phyloP scores from a whole-genome alignment of 2,329 filamentous ascomycete genomes.

The Cladophialophora yegresii region DNA sequence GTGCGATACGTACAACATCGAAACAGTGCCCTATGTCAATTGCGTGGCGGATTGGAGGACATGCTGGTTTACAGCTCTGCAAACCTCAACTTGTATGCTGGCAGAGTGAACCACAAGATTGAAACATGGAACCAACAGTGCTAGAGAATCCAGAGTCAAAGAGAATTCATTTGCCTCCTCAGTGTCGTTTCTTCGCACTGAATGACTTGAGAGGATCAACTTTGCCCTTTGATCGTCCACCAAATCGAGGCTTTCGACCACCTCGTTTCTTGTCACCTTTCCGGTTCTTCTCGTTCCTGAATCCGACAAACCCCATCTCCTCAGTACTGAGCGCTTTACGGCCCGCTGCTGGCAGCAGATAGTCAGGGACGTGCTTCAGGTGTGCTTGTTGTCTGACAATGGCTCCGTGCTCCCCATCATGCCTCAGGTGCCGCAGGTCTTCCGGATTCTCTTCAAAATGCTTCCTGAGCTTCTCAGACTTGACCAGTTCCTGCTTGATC shows the following conservation, averaged over 20 bases:
- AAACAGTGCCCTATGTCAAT: too few relatives aligned
- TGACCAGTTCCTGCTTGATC: conserved; percentile 83
- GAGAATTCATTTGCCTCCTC: conserved; percentile 4
- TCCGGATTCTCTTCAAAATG: conserved; percentile 97
- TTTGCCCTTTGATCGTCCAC: conserved; percentile 59
- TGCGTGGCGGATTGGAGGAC: too few relatives aligned
- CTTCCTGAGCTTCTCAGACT: conserved; percentile 88
- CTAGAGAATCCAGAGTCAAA: not conserved
- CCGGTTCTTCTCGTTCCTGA: conserved; percentile 58
- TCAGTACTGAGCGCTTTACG: conserved; percentile 66
- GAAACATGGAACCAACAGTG: not conserved
- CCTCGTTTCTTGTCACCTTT: conserved; percentile 45
- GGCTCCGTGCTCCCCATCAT: conserved; percentile 73
- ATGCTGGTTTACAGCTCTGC: too few relatives aligned
- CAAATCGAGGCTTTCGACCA: conserved; percentile 47
- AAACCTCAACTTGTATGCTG: too few relatives aligned
- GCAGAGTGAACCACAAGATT: not conserved
- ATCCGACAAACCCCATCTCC: conserved; percentile 75
- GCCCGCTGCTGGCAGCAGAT: conserved; percentile 77
- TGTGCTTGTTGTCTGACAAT: conserved; percentile 83
- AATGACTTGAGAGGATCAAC: conserved; percentile 87
- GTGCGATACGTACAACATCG: too few relatives aligned
- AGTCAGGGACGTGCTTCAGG: conserved; percentile 91
- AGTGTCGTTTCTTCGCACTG: conserved; percentile 57
- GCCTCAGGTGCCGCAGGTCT: conserved; percentile 81